Percentiles rank a stretch among this genome's conserved stretches.
Conservation (phyloP, 148 eudicot species). For the Beta vulgaris region DNA sequence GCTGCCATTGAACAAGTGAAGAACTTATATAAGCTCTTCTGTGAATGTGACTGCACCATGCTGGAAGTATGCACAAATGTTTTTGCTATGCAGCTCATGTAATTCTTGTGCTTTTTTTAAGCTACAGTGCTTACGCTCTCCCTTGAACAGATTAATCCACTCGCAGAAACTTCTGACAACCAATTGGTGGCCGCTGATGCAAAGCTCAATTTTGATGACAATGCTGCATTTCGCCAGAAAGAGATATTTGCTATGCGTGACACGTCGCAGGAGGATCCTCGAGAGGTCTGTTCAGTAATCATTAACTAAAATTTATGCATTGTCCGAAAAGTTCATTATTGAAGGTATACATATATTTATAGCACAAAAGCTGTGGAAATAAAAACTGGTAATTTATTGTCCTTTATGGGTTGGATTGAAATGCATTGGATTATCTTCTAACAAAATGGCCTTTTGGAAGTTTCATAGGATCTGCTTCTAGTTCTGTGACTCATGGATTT, state of each 20-base stretch:
- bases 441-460: background rate
- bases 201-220: conserved; percentile 93
- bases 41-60: conserved; percentile 85
- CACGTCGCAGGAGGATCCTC: conserved; percentile 97
- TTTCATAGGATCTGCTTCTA: background rate
- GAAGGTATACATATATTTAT: too few relatives aligned
- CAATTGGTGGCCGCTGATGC: conserved; percentile 97
- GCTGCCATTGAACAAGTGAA: conserved; percentile 95
- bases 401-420: too few relatives aligned
- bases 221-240: conserved; percentile 91
- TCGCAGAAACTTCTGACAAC: conserved; percentile 87
- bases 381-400: too few relatives aligned
- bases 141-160: conserved; percentile 68
- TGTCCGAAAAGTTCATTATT: background rate
- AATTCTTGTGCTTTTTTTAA: background rate
- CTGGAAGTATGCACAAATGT: conserved; percentile 58
- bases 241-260: conserved; percentile 94
- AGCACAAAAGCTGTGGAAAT: too few relatives aligned
- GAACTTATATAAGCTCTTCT: conserved; percentile 81
- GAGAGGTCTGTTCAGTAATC: conserved; percentile 58
- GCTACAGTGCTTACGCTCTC: background rate
- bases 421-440: too few relatives aligned
- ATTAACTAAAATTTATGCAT: background rate
- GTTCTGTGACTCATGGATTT: background rate
- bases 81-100: background rate